Conservation (phyloP, 2,329 filamentous ascomycete genomes). For the Coniosporium tulheliwenetii region DNA sequence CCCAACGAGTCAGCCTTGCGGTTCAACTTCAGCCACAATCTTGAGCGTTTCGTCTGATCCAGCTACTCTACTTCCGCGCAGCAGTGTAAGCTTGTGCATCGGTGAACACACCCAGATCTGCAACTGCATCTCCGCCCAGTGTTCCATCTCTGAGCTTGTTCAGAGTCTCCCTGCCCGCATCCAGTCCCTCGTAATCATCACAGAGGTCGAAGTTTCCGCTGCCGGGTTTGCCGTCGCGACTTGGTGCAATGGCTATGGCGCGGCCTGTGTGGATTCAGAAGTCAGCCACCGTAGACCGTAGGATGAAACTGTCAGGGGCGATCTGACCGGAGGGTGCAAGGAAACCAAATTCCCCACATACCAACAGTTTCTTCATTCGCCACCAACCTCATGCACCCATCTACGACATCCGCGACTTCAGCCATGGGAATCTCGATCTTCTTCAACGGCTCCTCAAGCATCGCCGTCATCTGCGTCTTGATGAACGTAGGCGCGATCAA, state of each 20-base stretch:
- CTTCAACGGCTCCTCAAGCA: conserved; percentile 1
- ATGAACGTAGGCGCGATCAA: conserved; percentile 8
- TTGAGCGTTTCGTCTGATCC: too few relatives aligned
- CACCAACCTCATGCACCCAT: conserved; percentile 7
- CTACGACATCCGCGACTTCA: conserved; percentile 6
- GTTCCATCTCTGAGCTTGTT: neutral
- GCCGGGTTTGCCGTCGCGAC: neutral
- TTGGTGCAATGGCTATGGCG: neutral
- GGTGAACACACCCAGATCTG: too few relatives aligned
- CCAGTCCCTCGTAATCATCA: neutral
- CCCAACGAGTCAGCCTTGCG: too few relatives aligned
- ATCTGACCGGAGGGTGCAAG: neutral
- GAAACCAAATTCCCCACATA: neutral
- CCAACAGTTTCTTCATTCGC: conserved; percentile 7
- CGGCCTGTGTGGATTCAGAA: neutral
- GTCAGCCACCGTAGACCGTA: neutral
- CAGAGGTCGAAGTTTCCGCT: conserved; percentile 2
- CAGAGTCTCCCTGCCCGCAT: neutral
- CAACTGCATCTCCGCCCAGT: neutral
- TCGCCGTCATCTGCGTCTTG: conserved; percentile 5
- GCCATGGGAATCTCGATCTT: conserved; percentile 4
- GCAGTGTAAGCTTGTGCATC: too few relatives aligned
- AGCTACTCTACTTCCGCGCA: too few relatives aligned
- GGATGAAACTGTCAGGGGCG: neutral
- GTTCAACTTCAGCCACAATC: too few relatives aligned